phyloP scores from a whole-genome alignment of 1,284 basidiomycete genomes.

The Pyrrhoderma noxium region DNA sequence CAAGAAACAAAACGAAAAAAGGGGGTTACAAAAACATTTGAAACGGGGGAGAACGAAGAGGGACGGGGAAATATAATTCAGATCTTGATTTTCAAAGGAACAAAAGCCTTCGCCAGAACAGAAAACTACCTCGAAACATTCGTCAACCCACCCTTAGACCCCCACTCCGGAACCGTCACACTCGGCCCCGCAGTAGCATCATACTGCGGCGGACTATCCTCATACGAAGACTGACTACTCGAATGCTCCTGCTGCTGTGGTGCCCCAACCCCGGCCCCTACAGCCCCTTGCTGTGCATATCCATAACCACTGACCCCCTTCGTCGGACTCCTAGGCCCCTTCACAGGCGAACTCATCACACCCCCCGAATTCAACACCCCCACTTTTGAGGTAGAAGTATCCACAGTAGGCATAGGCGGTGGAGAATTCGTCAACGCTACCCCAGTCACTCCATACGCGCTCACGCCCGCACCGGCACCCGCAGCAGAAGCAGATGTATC shows the following conservation, averaged over 20 bases:
- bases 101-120: not conserved
- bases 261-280: no score
- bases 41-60: not conserved
- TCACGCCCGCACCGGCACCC: not conserved
- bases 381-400: not conserved
- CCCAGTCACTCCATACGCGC: conserved; percentile 1
- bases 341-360: not conserved
- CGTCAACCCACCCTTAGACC: not conserved
- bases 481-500: not conserved
- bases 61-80: not conserved
- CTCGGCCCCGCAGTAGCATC: conserved; percentile 34
- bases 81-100: not conserved
- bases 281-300: conserved; percentile 6
- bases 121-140: not conserved
- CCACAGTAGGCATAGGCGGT: conserved; percentile 19
- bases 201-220: conserved; percentile 58
- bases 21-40: no score
- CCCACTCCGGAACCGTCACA: conserved; percentile 7
- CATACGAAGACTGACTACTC: conserved; percentile 28
- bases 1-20: not conserved
- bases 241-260: conserved; percentile 28
- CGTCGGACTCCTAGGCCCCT: not conserved
- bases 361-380: not conserved
- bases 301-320: not conserved
- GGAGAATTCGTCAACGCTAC: not conserved